phyloP scores from a whole-genome alignment of 2,329 filamentous ascomycete species.

The Talaromyces sp. region DNA sequence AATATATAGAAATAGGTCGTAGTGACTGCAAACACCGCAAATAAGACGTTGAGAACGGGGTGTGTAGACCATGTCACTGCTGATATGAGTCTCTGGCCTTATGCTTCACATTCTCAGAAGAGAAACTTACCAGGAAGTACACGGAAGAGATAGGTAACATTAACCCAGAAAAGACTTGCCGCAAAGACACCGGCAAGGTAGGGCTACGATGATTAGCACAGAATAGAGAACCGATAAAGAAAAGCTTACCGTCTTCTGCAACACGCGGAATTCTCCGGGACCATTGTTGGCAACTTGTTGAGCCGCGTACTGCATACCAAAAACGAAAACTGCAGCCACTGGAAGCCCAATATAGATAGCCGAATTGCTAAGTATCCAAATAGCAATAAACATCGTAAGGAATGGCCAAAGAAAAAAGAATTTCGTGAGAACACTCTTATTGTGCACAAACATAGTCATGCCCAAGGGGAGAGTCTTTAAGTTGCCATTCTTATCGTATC shows the following conservation, averaged over 20 bases:
- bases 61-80: slow-evolving; percentile 64
- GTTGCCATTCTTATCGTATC: slow-evolving; percentile 77
- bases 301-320: slow-evolving; percentile 70
- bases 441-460: slow-evolving; percentile 70
- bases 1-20: slow-evolving; percentile 84
- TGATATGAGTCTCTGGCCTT: slow-evolving; percentile 32
- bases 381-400: slow-evolving; percentile 66
- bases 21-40: slow-evolving; percentile 62
- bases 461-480: slow-evolving; percentile 69
- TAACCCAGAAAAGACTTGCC: slow-evolving; percentile 77
- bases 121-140: slow-evolving; percentile 66
- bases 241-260: slow-evolving; percentile 78
- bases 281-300: slow-evolving; percentile 78
- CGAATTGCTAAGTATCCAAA: slow-evolving; percentile 71
- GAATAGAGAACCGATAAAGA: neutral
- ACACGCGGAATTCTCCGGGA: slow-evolving; percentile 80
- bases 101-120: neutral
- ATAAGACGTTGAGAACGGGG: slow-evolving; percentile 75
- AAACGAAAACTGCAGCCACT: slow-evolving; percentile 62
- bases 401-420: slow-evolving; percentile 92
- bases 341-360: slow-evolving; percentile 76
- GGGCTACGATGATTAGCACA: slow-evolving; percentile 56
- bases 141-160: slow-evolving; percentile 69
- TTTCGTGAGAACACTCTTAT: slow-evolving; percentile 72
- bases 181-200: slow-evolving; percentile 94